Percentiles rank a stretch among this genome's conserved stretches.
Conservation (phyloP, 306 rosid genomes). For the Vigna reflexopilosa region DNA sequence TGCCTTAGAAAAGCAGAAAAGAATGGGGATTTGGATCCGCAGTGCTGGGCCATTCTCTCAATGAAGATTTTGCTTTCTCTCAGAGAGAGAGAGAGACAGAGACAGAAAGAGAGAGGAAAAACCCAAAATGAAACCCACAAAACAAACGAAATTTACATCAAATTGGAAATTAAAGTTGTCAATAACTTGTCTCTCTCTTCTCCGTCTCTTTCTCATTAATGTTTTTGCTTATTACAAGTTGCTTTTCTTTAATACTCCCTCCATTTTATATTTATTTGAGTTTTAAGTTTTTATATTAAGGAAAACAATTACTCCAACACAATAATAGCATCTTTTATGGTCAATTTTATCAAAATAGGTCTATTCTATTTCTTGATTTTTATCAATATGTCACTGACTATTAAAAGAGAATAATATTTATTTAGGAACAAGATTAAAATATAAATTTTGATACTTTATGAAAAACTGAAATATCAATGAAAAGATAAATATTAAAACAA, state of each 20-base stretch:
- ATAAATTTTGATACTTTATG: too few relatives aligned
- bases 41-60: slow-evolving; percentile 71
- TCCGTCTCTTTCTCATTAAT: slow-evolving; percentile 48
- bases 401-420: too few relatives aligned
- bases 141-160: slow-evolving; percentile 63
- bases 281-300: too few relatives aligned
- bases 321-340: too few relatives aligned
- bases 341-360: too few relatives aligned
- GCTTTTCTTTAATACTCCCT: not conserved
- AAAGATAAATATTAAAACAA: too few relatives aligned
- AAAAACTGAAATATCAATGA: too few relatives aligned
- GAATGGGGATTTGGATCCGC: slow-evolving; percentile 70
- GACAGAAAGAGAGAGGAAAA: slow-evolving; percentile 33
- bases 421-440: not conserved
- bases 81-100: slow-evolving; percentile 40
- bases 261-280: not conserved
- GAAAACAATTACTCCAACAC: too few relatives aligned
- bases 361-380: too few relatives aligned
- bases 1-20: slow-evolving; percentile 50
- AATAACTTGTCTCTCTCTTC: slow-evolving; percentile 29
- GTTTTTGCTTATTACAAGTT: slow-evolving; percentile 30
- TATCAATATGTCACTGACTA: too few relatives aligned
- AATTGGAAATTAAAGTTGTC: slow-evolving; percentile 67
- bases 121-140: slow-evolving; percentile 52
- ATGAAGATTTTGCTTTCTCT: slow-evolving; percentile 53